phyloP scores from a whole-genome alignment of 2,329 filamentous ascomycete genomes.

The Zasmidium cellare region DNA sequence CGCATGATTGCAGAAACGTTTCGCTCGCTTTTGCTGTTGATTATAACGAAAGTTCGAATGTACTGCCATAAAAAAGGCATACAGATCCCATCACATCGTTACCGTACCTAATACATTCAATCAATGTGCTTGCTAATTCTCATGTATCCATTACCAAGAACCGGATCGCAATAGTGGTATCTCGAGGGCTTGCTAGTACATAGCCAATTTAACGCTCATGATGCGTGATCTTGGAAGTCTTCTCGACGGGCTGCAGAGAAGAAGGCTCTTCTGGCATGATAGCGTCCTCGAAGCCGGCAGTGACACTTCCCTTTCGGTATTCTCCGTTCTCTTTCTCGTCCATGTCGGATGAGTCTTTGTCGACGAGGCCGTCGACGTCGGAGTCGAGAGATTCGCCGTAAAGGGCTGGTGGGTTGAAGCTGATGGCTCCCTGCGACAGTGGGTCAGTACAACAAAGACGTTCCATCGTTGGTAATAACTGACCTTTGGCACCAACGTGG shows the following conservation, averaged over 20 bases:
- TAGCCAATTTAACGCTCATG: not conserved
- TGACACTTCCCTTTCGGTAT: slow-evolving; percentile 8
- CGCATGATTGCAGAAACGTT: too few relatives aligned
- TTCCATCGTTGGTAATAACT: not conserved
- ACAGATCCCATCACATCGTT: too few relatives aligned
- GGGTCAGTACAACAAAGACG: not conserved
- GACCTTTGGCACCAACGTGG: slow-evolving; percentile 10
- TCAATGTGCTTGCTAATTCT: too few relatives aligned
- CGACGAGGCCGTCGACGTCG: slow-evolving; percentile 10
- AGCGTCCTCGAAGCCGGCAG: slow-evolving; percentile 7
- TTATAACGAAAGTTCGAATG: too few relatives aligned
- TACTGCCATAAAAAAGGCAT: too few relatives aligned
- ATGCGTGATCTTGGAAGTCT: slow-evolving; percentile 1
- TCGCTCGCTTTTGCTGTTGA: too few relatives aligned
- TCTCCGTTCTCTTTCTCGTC: not conserved
- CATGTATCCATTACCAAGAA: not conserved
- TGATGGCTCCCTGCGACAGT: slow-evolving; percentile 2
- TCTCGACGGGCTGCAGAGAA: not conserved
- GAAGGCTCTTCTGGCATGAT: slow-evolving; percentile 7
- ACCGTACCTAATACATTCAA: too few relatives aligned
- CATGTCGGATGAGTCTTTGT: slow-evolving; percentile 3
- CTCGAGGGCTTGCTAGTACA: too few relatives aligned
- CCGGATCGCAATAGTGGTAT: too few relatives aligned
- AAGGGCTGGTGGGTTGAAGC: slow-evolving; percentile 3
- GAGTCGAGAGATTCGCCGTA: slow-evolving; percentile 9